Evolutionary conservation across 2,329 filamentous ascomycete species (phyloP).

Genomic region (Calcarisporium arbuscula): DNA sequence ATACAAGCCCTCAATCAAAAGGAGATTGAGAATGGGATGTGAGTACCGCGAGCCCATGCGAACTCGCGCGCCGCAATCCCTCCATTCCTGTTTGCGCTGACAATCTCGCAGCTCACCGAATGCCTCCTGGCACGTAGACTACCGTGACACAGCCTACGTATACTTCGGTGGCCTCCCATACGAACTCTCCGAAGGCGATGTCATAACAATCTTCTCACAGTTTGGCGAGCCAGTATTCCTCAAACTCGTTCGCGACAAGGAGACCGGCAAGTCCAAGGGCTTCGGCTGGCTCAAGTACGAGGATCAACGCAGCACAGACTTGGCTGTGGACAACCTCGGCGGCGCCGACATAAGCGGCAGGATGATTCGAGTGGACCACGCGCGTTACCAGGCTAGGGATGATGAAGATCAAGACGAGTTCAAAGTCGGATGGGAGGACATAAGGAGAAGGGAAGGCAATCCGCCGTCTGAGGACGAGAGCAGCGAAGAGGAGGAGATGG

Average conservation of each 20-base stretch:
- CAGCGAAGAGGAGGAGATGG: slow-evolving; percentile 33
- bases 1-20: slow-evolving; percentile 91
- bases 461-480: slow-evolving; percentile 38
- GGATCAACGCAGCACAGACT: slow-evolving; percentile 89
- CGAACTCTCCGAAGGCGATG: slow-evolving; percentile 89
- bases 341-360: slow-evolving; percentile 78
- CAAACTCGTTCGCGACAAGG: slow-evolving; percentile 88
- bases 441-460: slow-evolving; percentile 45
- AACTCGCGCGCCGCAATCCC: too few relatives aligned
- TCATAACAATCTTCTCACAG: slow-evolving; percentile 95
- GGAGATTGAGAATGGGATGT: slow-evolving; percentile 85
- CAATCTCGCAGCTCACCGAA: slow-evolving; percentile 57
- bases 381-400: slow-evolving; percentile 82
- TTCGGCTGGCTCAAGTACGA: slow-evolving; percentile 98
- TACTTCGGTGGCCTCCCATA: slow-evolving; percentile 93
- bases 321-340: slow-evolving; percentile 93
- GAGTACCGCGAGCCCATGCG: too few relatives aligned
- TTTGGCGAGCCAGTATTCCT: slow-evolving; percentile 92
- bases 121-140: slow-evolving; percentile 95
- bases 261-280: slow-evolving; percentile 89
- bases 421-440: slow-evolving; percentile 53
- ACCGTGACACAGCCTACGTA: slow-evolving; percentile 92
- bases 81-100: slow-evolving; percentile 15
- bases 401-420: slow-evolving; percentile 62
- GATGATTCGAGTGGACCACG: slow-evolving; percentile 82